These are phyloP conservation scores for Sphaerulina vaccinii DNA, from an alignment of 2,329 filamentous ascomycete species.

Conservation along the genomic window DNA sequence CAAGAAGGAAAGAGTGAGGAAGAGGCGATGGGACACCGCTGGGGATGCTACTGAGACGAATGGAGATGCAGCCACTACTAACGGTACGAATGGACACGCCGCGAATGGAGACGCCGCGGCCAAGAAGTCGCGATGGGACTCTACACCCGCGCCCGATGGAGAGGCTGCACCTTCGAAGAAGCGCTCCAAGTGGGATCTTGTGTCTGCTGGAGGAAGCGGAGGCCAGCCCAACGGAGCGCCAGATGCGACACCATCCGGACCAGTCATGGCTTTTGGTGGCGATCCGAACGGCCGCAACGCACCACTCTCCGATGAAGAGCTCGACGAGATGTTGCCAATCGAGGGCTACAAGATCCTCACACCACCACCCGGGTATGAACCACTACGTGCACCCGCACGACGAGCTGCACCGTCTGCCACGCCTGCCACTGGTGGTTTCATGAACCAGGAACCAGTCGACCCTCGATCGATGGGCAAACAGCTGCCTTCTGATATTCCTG, in stretches of 20 bases:
- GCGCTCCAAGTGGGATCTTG: slow-evolving; percentile 89
- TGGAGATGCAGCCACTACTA: slow-evolving; percentile 18
- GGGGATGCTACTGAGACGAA: slow-evolving; percentile 39
- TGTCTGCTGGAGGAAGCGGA: slow-evolving; percentile 67
- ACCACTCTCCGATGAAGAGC: slow-evolving; percentile 86
- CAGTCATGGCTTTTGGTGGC: slow-evolving; percentile 65
- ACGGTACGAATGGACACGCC: slow-evolving; percentile 19
- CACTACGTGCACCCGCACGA: slow-evolving; percentile 72
- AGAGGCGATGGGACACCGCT: slow-evolving; percentile 88
- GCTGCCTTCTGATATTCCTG: slow-evolving; percentile 90
- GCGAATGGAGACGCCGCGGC: slow-evolving; percentile 31
- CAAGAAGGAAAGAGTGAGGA: slow-evolving; percentile 71
- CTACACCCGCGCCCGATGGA: slow-evolving; percentile 57
- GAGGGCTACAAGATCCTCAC: slow-evolving; percentile 92
- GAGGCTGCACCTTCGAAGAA: slow-evolving; percentile 65
- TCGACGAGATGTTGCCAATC: slow-evolving; percentile 84
- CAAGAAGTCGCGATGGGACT: slow-evolving; percentile 86
- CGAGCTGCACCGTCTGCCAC: slow-evolving; percentile 72
- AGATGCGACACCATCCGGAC: slow-evolving; percentile 16
- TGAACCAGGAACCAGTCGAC: slow-evolving; percentile 95
- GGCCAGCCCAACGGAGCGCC: slow-evolving; percentile 72
- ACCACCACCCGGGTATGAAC: slow-evolving; percentile 87
- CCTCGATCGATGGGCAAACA: slow-evolving; percentile 81
- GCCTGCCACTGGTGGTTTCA: slow-evolving; percentile 76
- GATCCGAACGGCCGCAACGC: slow-evolving; percentile 79